phyloP scores from a whole-genome alignment of 148 eudicot genomes.

The Euryodendron excelsum region DNA sequence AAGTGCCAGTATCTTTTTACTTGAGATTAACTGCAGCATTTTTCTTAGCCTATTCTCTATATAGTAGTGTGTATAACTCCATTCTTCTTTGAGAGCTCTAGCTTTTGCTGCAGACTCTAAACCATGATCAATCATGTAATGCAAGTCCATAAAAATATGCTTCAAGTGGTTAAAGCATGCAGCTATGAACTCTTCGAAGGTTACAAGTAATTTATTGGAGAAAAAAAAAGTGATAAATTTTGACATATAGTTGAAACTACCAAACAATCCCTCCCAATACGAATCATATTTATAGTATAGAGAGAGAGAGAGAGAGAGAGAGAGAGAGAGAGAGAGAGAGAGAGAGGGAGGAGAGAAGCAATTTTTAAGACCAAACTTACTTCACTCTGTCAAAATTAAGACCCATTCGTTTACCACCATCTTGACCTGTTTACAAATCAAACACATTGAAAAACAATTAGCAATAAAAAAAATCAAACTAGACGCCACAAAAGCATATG shows the following conservation, averaged over 20 bases:
- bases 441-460: conserved; percentile 13
- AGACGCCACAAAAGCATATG: background rate
- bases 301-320: too few relatives aligned
- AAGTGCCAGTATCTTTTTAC: background rate
- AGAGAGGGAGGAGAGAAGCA: background rate
- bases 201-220: too few relatives aligned
- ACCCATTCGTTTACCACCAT: conserved; percentile 93
- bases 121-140: background rate
- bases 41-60: background rate
- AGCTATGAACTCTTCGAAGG: background rate
- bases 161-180: background rate
- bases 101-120: background rate
- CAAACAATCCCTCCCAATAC: too few relatives aligned
- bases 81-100: background rate
- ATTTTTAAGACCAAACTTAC: conserved; percentile 43
- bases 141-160: background rate
- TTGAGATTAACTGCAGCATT: background rate
- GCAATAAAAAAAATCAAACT: background rate
- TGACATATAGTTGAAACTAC: too few relatives aligned
- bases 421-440: conserved; percentile 65
- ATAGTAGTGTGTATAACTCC: background rate
- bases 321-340: too few relatives aligned
- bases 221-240: too few relatives aligned
- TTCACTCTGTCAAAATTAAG: conserved; percentile 87
- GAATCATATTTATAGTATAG: too few relatives aligned